A percentile compares a stretch with the other conserved stretches of the same genome.
phyloP scores from a whole-genome alignment of 805 yeast species.

The Hanseniaspora pseudoguilliermondii region DNA sequence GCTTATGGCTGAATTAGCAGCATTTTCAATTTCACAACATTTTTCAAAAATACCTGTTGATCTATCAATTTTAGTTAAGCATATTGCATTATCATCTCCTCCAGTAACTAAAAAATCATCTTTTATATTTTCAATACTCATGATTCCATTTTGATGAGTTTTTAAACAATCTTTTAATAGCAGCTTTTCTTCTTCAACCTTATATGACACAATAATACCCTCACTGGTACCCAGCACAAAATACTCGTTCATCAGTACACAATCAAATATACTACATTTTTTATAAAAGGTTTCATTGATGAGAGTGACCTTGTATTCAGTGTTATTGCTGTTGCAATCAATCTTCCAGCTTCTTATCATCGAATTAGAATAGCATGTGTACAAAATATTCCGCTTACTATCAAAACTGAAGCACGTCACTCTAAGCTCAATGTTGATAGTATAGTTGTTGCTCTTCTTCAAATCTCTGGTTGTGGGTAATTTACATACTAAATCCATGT shows the following conservation, averaged over 20 bases:
- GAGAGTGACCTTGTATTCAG: not conserved
- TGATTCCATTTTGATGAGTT: conserved; percentile 79
- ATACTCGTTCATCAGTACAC: not conserved
- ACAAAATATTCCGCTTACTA: not conserved
- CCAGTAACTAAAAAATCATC: conserved; percentile 45
- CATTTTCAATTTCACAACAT: conserved; percentile 40
- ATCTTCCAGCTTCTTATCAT: conserved; percentile 10
- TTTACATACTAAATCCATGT: conserved; percentile 37
- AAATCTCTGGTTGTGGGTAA: conserved; percentile 34
- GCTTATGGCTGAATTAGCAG: conserved; percentile 29
- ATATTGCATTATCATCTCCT: conserved; percentile 76
- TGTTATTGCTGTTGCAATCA: not conserved
- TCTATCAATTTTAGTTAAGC: conserved; percentile 25
- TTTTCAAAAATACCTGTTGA: conserved; percentile 14
- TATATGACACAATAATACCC: not conserved
- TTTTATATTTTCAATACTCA: conserved; percentile 36
- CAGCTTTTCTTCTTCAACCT: not conserved
- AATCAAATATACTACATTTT: conserved; percentile 3
- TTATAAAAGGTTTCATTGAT: not conserved
- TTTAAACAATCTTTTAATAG: conserved; percentile 28
- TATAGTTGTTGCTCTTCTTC: conserved; percentile 7
- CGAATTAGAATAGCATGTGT: conserved; percentile 2
- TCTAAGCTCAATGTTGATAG: not conserved
- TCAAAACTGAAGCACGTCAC: conserved; percentile 2
- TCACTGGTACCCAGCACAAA: not conserved